Conservation (phyloP, 345 rosid species). For the Turnera subulata region DNA sequence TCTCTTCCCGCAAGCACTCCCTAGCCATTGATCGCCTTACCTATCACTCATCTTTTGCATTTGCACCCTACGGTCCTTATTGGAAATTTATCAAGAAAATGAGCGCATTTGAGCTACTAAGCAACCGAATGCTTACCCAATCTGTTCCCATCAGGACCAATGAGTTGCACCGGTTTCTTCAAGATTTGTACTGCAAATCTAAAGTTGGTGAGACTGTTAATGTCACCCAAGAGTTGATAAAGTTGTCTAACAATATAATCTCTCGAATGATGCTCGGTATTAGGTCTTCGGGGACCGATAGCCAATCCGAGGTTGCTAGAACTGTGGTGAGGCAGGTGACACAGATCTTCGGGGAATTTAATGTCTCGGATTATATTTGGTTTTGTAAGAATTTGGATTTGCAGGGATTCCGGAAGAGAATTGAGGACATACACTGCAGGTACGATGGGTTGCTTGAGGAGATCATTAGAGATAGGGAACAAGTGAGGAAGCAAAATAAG, state of each 20-base stretch:
- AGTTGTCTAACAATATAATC: constrained; percentile 36
- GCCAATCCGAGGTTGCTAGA: constrained; percentile 29
- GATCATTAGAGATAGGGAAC: constrained; percentile 27
- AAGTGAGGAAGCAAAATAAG: constrained; percentile 17
- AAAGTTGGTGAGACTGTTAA: constrained; percentile 22
- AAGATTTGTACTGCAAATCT: constrained; percentile 17
- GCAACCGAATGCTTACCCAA: constrained; percentile 29
- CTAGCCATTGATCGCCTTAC: constrained; percentile 41
- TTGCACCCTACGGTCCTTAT: constrained; percentile 37
- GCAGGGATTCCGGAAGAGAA: constrained; percentile 31
- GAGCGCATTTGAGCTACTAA: constrained; percentile 39
- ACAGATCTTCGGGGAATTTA: constrained; percentile 42
- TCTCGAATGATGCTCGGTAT: constrained; percentile 46
- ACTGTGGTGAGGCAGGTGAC: constrained; percentile 34
- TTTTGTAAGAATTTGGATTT: too few species aligned
- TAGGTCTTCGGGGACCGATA: constrained; percentile 29
- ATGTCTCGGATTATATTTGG: constrained; percentile 43
- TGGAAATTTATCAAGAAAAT: too few species aligned
- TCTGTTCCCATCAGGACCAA: constrained; percentile 31
- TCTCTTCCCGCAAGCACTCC: constrained; percentile 29
- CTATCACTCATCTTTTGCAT: constrained; percentile 42
- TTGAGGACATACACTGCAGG: constrained; percentile 26
- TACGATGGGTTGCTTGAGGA: constrained; percentile 37
- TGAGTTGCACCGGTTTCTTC: constrained; percentile 22
- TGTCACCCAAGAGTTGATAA: constrained; percentile 37